Conservation (phyloP, 2,329 filamentous ascomycete genomes). For the Aureobasidium melanogenum region DNA sequence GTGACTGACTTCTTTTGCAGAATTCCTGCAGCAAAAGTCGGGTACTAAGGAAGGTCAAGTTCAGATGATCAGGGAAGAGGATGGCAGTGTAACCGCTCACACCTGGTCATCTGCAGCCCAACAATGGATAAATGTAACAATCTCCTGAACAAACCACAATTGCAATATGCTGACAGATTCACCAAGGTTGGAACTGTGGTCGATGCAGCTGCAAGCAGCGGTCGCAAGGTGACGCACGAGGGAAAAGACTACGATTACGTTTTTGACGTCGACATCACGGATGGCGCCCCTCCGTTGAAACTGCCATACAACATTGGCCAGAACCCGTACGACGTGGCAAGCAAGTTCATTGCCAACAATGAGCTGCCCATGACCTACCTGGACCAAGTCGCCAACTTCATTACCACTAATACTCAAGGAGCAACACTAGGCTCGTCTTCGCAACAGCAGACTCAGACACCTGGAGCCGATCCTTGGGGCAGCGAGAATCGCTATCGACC, state of each 20-base stretch:
- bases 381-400: conserved; percentile 88
- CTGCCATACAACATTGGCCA: conserved; percentile 89
- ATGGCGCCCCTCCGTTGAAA: conserved; percentile 85
- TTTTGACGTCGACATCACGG: conserved; percentile 93
- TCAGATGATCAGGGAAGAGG: conserved; percentile 75
- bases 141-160: neutral
- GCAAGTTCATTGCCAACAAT: conserved; percentile 83
- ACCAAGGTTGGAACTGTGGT: conserved; percentile 86
- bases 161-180: neutral
- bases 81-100: conserved; percentile 78
- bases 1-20: conserved; percentile 25
- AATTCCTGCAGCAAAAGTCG: conserved; percentile 70
- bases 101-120: conserved; percentile 63
- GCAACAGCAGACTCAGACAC: conserved; percentile 36
- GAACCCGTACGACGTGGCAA: conserved; percentile 85
- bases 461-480: conserved; percentile 64
- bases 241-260: conserved; percentile 93
- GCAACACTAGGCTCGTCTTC: conserved; percentile 57
- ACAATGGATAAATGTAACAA: conserved; percentile 15
- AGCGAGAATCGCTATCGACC: conserved; percentile 72
- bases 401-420: conserved; percentile 80
- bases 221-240: conserved; percentile 52
- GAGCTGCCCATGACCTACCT: conserved; percentile 80
- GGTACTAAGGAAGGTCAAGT: conserved; percentile 97
- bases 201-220: conserved; percentile 74